Percentiles rank a stretch among this genome's conserved stretches.
These are phyloP conservation scores for Tetracentron sinense DNA, from an alignment of 164 flowering plant species.

Conservation along the genomic window DNA sequence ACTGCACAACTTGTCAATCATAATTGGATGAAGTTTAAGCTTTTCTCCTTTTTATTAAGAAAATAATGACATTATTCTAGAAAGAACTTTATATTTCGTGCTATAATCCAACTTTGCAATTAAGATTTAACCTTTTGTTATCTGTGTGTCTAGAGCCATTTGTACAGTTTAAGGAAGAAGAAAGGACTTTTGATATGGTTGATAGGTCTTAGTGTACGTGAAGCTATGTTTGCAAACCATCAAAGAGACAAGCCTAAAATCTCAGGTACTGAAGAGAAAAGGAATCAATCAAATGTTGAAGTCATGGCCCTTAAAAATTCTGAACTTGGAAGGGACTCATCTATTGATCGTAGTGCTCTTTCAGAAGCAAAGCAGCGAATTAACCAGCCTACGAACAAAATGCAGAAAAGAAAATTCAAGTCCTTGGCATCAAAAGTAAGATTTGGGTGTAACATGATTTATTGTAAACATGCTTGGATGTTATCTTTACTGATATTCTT, in stretches of 20 bases:
- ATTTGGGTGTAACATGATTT: not conserved
- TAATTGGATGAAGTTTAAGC: no score
- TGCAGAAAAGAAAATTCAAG: conserved; percentile 35
- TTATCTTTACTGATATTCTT: not conserved
- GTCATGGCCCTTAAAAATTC: conserved; percentile 20
- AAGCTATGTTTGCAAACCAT: conserved; percentile 25
- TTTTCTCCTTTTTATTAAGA: no score
- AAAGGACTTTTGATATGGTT: conserved; percentile 20
- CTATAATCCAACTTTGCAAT: no score
- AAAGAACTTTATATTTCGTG: no score
- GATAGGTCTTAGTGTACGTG: conserved; percentile 28
- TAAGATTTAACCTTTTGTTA: not conserved
- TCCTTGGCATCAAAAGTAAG: conserved; percentile 54
- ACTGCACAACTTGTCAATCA: no score
- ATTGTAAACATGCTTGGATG: not conserved
- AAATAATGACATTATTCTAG: no score
- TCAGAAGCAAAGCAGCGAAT: conserved; percentile 32
- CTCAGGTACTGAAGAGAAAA: conserved; percentile 27
- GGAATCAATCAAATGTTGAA: conserved; percentile 16
- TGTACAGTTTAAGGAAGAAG: conserved; percentile 37
- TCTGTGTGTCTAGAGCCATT: conserved; percentile 32
- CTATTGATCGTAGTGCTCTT: conserved; percentile 17
- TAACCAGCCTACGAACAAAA: conserved; percentile 19
- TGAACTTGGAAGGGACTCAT: conserved; percentile 24
- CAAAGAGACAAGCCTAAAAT: conserved; percentile 32